A percentile compares a stretch with the other conserved stretches of the same genome.
Conservation (phyloP, 345 rosid species). For the Carallia pectinifolia region DNA sequence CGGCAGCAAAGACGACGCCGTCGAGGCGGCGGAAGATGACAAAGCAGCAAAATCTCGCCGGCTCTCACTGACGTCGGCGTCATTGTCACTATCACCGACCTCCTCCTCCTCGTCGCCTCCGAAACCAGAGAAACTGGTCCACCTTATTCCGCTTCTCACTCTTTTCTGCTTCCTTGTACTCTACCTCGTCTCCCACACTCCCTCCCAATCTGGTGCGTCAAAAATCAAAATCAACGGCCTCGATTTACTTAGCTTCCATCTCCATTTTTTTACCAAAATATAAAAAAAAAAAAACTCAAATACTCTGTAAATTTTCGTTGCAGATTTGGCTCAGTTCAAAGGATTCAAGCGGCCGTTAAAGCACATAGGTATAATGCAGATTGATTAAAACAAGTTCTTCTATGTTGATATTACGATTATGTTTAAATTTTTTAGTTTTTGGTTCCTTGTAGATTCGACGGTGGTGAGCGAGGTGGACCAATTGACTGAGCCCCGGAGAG, state of each 20-base stretch:
- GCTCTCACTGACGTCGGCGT: slow-evolving; percentile 21
- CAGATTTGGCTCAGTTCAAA: slow-evolving; percentile 83
- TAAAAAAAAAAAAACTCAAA: no score
- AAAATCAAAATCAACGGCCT: neutral
- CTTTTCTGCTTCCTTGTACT: slow-evolving; percentile 77
- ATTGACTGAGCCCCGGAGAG: slow-evolving; percentile 35
- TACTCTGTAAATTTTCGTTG: neutral
- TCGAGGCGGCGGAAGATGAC: slow-evolving; percentile 45
- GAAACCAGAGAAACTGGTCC: slow-evolving; percentile 64
- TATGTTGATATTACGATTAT: neutral
- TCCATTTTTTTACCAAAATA: no score
- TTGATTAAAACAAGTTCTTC: slow-evolving; percentile 11
- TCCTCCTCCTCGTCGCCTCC: slow-evolving; percentile 27
- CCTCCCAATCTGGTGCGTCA: slow-evolving; percentile 64
- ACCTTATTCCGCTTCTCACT: slow-evolving; percentile 80
- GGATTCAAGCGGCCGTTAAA: slow-evolving; percentile 50
- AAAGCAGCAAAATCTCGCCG: slow-evolving; percentile 60
- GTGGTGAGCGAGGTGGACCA: slow-evolving; percentile 39
- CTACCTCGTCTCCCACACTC: slow-evolving; percentile 75
- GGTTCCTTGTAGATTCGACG: slow-evolving; percentile 23
- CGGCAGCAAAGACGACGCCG: slow-evolving; percentile 31
- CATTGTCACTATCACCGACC: slow-evolving; percentile 21
- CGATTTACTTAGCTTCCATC: no score
- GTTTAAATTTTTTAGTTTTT: neutral
- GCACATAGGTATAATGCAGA: slow-evolving; percentile 61